Evolutionary conservation across 176 grass and related monocot species (phyloP).

Genomic region (Poa pratensis): DNA sequence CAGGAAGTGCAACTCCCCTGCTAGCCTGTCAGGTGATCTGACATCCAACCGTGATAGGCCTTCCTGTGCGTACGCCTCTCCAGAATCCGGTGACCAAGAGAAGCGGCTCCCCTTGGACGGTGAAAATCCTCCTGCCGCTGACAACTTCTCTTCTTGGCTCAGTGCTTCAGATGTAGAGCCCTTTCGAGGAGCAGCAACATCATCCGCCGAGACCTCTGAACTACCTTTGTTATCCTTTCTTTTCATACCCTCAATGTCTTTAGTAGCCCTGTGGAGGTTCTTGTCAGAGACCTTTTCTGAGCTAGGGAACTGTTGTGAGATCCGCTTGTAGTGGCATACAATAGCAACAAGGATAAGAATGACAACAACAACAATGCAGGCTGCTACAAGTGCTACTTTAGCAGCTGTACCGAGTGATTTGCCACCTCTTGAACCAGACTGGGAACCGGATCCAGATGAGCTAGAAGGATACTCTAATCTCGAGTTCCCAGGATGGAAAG

Average conservation of each 20-base stretch:
- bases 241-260: conserved; percentile 52
- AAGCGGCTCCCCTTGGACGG: conserved; percentile 83
- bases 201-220: conserved; percentile 75
- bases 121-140: conserved; percentile 63
- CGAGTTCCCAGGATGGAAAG: conserved; percentile 97
- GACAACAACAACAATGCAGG: conserved; percentile 64
- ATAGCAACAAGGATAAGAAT: conserved; percentile 76
- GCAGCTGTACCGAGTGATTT: conserved; percentile 56
- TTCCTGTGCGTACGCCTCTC: conserved; percentile 61
- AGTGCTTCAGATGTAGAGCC: conserved; percentile 73
- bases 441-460: conserved; percentile 56
- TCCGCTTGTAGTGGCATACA: conserved; percentile 55
- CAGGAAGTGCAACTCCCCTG: conserved; percentile 87
- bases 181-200: conserved; percentile 72
- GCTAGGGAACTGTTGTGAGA: conserved; percentile 60
- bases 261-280: conserved; percentile 53
- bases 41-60: conserved; percentile 76
- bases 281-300: conserved; percentile 89
- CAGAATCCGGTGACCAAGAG: conserved; percentile 90
- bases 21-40: conserved; percentile 79
- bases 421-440: conserved; percentile 50
- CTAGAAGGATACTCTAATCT: conserved; percentile 73
- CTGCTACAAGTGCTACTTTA: conserved; percentile 64
- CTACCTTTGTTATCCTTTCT: conserved; percentile 65
- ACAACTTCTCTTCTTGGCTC: conserved; percentile 82